Base-by-base conservation (phyloP, 768 basidiomycete species). In the Naganishia vaughanmartiniae region DNA sequence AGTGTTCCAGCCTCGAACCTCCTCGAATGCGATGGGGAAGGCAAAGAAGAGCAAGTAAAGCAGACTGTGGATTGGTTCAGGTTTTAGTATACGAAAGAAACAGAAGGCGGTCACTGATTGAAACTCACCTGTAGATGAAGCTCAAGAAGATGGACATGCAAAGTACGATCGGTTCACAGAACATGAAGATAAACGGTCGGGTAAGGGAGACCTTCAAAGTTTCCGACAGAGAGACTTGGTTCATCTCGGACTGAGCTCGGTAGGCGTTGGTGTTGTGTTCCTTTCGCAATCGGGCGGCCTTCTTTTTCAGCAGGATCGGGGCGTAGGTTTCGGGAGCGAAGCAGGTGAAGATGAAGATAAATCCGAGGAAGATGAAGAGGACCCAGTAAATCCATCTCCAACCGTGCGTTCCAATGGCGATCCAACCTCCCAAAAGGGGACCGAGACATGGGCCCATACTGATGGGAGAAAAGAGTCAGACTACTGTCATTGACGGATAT, bases 131-230 rank as follows among this genome's bases (percentile, higher is more conserved):
- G 70, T 78, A 78, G 39, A 78, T 70, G 60, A 78, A 74, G 36
- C 65, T 73, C 17, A 78, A 66, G 73, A 76, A 78, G 34, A 73
- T 56, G 28, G 69, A 72, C 71, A 76, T 74, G 73, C 72, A 75
- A 26, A 76, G 54, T 42, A 76, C 69, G 68, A 76, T 74, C 1
- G 74, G 72, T 54, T 76, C 76, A 34, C 55, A 42, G 73, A 75
- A 75, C 70, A 76, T 72, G 54, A 76, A 56, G 56, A 71, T 75
- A 81, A 92, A 89, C 0, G 92, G 91, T n/a, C 90, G 85, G 14
- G 83, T 79, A 28, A 92, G 79, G 0, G 89, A 84, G 69, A 82
- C 85, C 0, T 72, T 54, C 69, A 92, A 81, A 42, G 90, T 83
- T 0, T 76, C 58, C 5, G 31, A 73, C 24, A 66, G 70, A 33